Evolutionary conservation across 1,139 yeast genomes (phyloP).

Genomic region (Zhuliangozyma blackwelliae): DNA sequence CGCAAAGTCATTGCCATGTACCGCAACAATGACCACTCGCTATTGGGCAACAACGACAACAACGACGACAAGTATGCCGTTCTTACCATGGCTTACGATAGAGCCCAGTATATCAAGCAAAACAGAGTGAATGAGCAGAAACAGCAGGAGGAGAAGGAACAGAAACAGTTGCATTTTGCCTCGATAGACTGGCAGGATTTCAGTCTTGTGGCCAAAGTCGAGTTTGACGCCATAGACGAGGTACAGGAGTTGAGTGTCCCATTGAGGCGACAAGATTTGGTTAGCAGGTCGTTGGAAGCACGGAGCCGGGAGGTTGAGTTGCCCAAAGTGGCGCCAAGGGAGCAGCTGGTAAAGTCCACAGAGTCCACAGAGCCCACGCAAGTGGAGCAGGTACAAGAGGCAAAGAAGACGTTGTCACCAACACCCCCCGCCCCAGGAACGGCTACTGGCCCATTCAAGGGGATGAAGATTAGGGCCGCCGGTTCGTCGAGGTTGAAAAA

Average conservation of each 20-base stretch:
- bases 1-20: constrained; percentile 25
- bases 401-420: constrained; percentile 23
- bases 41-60: background rate
- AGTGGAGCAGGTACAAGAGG: constrained; percentile 16
- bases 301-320: constrained; percentile 20
- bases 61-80: constrained; percentile 16
- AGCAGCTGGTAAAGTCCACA: background rate
- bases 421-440: background rate
- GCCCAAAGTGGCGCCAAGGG: constrained; percentile 5
- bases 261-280: constrained; percentile 52
- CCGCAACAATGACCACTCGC: constrained; percentile 7
- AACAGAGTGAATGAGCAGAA: constrained; percentile 26
- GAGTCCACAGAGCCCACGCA: background rate
- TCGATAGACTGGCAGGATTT: constrained; percentile 89
- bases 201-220: constrained; percentile 62
- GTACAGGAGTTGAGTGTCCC: constrained; percentile 62
- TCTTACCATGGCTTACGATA: constrained; percentile 45
- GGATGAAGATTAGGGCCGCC: constrained; percentile 64
- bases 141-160: constrained; percentile 28
- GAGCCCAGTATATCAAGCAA: constrained; percentile 55
- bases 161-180: constrained; percentile 53
- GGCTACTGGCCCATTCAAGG: constrained; percentile 27
- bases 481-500: constrained; percentile 59
- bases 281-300: constrained; percentile 55
- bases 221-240: constrained; percentile 63